Percentiles rank a stretch among this genome's conserved stretches.
Evolutionary conservation across 148 eudicot genomes (phyloP).

Genomic region (Diospyros kaki): DNA sequence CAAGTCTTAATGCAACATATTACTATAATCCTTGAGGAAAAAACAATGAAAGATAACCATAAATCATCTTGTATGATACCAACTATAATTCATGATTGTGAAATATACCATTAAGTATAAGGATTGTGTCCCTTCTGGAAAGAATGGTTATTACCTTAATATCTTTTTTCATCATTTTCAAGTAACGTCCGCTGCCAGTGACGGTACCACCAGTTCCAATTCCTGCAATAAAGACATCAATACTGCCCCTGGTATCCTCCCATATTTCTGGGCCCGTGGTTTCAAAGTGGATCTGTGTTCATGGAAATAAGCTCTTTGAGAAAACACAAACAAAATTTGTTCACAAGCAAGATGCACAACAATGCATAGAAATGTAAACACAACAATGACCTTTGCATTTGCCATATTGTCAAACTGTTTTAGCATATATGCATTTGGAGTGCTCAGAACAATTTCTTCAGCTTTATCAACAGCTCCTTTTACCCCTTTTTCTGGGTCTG

Average conservation of each 20-base stretch:
- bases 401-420: slow-evolving; percentile 66
- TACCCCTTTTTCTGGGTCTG: slow-evolving; percentile 59
- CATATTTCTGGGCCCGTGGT: slow-evolving; percentile 88
- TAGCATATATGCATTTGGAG: slow-evolving; percentile 64
- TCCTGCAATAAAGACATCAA: slow-evolving; percentile 57
- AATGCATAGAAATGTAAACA: background rate
- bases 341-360: background rate
- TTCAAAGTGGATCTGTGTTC: slow-evolving; percentile 61
- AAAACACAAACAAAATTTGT: background rate
- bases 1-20: too few relatives aligned
- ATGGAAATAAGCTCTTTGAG: background rate
- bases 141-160: slow-evolving; percentile 42
- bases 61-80: too few relatives aligned
- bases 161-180: slow-evolving; percentile 61
- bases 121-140: background rate
- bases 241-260: slow-evolving; percentile 68
- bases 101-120: too few relatives aligned
- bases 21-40: too few relatives aligned
- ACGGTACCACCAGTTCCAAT: slow-evolving; percentile 23
- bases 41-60: too few relatives aligned
- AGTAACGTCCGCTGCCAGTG: slow-evolving; percentile 60
- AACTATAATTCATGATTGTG: background rate
- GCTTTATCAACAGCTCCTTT: slow-evolving; percentile 78
- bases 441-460: slow-evolving; percentile 54
- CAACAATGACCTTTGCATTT: slow-evolving; percentile 53